Evolutionary conservation across 805 yeast genomes (phyloP).

Genomic region (Kuraishia ogatae): DNA sequence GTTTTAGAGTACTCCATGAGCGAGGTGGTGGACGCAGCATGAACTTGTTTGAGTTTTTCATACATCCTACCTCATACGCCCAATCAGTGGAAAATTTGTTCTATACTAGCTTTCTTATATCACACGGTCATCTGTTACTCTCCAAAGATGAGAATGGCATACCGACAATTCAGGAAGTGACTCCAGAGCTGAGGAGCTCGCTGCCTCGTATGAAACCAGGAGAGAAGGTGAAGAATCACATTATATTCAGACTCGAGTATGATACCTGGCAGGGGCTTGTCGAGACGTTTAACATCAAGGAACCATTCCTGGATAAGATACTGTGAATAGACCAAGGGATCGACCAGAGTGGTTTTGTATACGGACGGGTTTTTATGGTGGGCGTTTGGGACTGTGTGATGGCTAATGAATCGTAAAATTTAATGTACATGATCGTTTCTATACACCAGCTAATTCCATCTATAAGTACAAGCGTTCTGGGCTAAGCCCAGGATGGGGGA

Average conservation of each 20-base stretch:
- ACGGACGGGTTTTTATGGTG: too few species aligned
- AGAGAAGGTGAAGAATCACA: conserved; percentile 39
- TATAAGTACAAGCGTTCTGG: too few species aligned
- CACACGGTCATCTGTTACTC: conserved; percentile 57
- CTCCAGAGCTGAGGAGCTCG: conserved; percentile 11
- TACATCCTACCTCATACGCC: conserved; percentile 70
- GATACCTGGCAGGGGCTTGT: conserved; percentile 57
- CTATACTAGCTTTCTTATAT: conserved; percentile 69
- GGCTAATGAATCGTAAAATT: too few species aligned
- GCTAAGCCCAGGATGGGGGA: too few species aligned
- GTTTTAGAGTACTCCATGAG: conserved; percentile 32
- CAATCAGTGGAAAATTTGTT: conserved; percentile 82
- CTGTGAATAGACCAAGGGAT: background rate
- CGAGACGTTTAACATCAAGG: conserved; percentile 43
- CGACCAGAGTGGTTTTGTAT: too few species aligned
- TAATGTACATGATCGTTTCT: background rate
- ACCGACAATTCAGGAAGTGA: conserved; percentile 21
- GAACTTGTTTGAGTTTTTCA: conserved; percentile 54
- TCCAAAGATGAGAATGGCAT: conserved; percentile 38
- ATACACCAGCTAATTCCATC: background rate
- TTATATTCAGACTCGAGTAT: conserved; percentile 64
- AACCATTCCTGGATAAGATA: conserved; percentile 27
- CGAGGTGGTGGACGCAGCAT: conserved; percentile 30
- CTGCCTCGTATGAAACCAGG: conserved; percentile 12
- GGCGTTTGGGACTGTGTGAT: background rate